These are phyloP conservation scores for Aspergillus alliaceus DNA, from an alignment of 2,329 filamentous ascomycete species.

Conservation along the genomic window DNA sequence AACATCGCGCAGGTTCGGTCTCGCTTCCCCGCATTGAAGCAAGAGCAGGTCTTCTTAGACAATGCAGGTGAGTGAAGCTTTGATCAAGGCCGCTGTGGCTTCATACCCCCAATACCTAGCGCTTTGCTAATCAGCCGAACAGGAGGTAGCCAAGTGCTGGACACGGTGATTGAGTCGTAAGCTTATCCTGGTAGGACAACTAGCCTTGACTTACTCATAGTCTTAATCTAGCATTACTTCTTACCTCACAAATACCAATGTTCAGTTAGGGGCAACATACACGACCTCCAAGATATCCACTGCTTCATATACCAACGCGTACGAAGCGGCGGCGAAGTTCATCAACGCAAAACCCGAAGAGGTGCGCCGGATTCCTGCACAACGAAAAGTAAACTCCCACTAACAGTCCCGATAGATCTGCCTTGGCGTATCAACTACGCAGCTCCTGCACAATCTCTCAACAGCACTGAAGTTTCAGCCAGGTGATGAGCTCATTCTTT, in stretches of 20 bases:
- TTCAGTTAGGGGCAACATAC: constrained; percentile 75
- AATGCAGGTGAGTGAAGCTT: constrained; percentile 51
- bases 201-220: background rate
- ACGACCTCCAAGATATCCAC: constrained; percentile 60
- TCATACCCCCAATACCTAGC: background rate
- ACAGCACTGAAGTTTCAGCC: constrained; percentile 53
- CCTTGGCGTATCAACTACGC: constrained; percentile 72
- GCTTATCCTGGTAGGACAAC: constrained; percentile 20
- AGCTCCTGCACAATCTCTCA: constrained; percentile 71
- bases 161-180: constrained; percentile 66
- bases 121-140: background rate
- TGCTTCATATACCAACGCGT: constrained; percentile 59
- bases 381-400: background rate
- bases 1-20: constrained; percentile 58
- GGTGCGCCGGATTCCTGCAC: constrained; percentile 42
- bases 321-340: constrained; percentile 66
- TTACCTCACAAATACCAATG: constrained; percentile 68
- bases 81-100: background rate
- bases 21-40: constrained; percentile 67
- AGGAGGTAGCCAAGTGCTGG: constrained; percentile 70
- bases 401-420: constrained; percentile 15
- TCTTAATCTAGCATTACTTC: constrained; percentile 55
- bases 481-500: constrained; percentile 69
- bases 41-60: constrained; percentile 71
- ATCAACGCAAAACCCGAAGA: constrained; percentile 68